Percentiles rank a stretch among this genome's conserved stretches.
phyloP scores from a whole-genome alignment of 2,329 filamentous ascomycete species.

The Acarospora socialis region DNA sequence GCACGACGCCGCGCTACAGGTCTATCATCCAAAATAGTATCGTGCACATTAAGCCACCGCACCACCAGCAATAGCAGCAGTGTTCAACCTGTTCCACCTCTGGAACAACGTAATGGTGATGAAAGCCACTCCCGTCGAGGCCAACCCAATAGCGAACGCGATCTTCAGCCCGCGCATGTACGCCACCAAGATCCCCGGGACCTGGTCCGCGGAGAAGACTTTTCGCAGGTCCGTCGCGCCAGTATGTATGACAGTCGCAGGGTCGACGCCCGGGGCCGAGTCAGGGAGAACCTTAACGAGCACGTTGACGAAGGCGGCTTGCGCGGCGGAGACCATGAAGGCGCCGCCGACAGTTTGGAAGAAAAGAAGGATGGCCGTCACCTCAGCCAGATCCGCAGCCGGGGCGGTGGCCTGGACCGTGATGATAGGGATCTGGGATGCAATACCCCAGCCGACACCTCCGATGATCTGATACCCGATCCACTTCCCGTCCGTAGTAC shows the following conservation, averaged over 20 bases:
- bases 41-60: no score
- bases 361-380: constrained; percentile 13
- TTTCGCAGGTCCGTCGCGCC: constrained; percentile 47
- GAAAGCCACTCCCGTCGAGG: constrained; percentile 39
- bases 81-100: no score
- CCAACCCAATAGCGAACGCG: constrained; percentile 46
- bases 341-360: constrained; percentile 14
- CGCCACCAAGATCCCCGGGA: constrained; percentile 41
- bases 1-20: no score
- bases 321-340: constrained; percentile 15
- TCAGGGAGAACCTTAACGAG: constrained; percentile 9
- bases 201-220: constrained; percentile 35
- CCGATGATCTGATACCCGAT: constrained; percentile 21
- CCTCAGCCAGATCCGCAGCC: constrained; percentile 12
- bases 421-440: constrained; percentile 13
- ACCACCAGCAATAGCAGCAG: no score
- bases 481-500: constrained; percentile 17
- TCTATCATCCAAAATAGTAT: no score
- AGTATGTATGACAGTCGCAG: constrained; percentile 28
- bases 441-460: constrained; percentile 16
- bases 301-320: constrained; percentile 12
- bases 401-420: constrained; percentile 14
- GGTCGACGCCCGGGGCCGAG: constrained; percentile 27
- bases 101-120: no score
- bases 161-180: constrained; percentile 49